Evolutionary conservation across 371 early-diverging fungal species (phyloP), one percentile per base, ranked within the genome.

Genomic region (Haplosporangium sp.): DNA sequence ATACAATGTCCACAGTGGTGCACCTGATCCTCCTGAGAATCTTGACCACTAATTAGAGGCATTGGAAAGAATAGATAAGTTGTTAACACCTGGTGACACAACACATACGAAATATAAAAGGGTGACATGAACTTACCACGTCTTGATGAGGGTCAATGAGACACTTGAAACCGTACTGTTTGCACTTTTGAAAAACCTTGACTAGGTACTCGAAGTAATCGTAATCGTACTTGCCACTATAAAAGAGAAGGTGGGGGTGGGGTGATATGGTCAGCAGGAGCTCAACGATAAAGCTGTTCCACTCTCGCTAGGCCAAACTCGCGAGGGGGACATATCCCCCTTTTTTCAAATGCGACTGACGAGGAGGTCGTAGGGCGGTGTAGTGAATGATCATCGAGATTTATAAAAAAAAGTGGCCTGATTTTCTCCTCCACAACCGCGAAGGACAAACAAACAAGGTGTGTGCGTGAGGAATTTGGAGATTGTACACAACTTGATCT

Each of bases 61-160:
- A 29, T 29, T 29, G 29, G 29, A 29, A 29, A 29, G 29, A 29
- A 29, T 4, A 4, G 29, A 29, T 29, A 4, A 29, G 29, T 29
- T 29, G 29, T 29, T 29, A 29, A 29, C 29, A 4, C 29, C 29
- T 29, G 29, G 1, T 29, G 29, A 4, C 29, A 1, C 29, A 29
- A 29, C 4, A 29, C 16, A 59, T 18, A 59, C 29, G 29, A 42
- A 21, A 0, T 5, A 8, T 14, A 43, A 11, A 29, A 50, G 0
- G 8, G 11, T 54, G 5, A 55, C 13, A 12, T 29, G 7, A 38
- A 64, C 86, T 58, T 85, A 87, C 91, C 56, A 86, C 82, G 72
- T 93, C 93, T 72, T 93, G 93, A 72, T 93, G 93, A 37, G 93
- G 93, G 74, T 94, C 95, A 42, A 96, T 92, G 59, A 92, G 94